A percentile compares a stretch with the other conserved stretches of the same genome.
Evolutionary conservation across 176 grass and related monocot species (phyloP).

Genomic region (sorghum (Sorghum bicolor)): Sorghum_bicolor_NCBIv3 NC_012873.2:53664501-53665000

Average conservation of each 20-base stretch:
- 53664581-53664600: conserved; percentile 51
- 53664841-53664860: background rate
- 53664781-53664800: conserved; percentile 52
- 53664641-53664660: conserved; percentile 82
- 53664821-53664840: conserved; percentile 74
- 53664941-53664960: background rate
- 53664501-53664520: conserved; percentile 2
- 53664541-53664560: conserved; percentile 14
- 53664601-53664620: conserved; percentile 10
- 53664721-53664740: background rate
- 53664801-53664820: conserved; percentile 76
- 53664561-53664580: background rate
- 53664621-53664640: conserved; percentile 49
- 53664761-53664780: background rate
- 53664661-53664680: conserved; percentile 64
- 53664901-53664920: background rate
- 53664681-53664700: conserved; percentile 84
- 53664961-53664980: conserved; percentile 12
- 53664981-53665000: background rate
- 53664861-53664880: background rate
- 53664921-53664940: background rate
- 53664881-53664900: background rate
- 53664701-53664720: conserved; percentile 14
- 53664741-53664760: background rate
- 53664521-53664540: background rate